Conservation (phyloP, 1,139 yeast species). For the Suhomyces coccinellae region DNA sequence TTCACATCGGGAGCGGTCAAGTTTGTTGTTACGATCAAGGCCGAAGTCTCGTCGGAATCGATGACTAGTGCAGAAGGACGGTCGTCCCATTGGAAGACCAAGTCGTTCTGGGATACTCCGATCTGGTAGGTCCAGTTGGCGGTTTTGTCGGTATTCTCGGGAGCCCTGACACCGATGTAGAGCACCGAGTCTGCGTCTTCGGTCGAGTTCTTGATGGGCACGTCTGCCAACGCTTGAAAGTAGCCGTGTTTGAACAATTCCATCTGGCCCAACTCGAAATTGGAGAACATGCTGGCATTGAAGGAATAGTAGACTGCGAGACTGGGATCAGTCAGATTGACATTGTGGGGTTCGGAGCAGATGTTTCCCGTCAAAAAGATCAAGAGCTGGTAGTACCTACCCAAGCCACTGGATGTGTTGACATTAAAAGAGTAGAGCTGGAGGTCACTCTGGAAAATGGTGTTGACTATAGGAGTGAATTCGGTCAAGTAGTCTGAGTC, state of each 20-base stretch:
- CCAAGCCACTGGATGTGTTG: slow-evolving; percentile 47
- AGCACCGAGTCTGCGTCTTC: slow-evolving; percentile 24
- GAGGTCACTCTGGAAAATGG: slow-evolving; percentile 39
- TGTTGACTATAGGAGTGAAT: slow-evolving; percentile 44
- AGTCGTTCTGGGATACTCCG: slow-evolving; percentile 66
- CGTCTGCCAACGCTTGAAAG: slow-evolving; percentile 54
- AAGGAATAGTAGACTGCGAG: slow-evolving; percentile 53
- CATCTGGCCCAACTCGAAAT: slow-evolving; percentile 35
- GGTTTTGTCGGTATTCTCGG: slow-evolving; percentile 37
- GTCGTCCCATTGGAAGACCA: slow-evolving; percentile 71
- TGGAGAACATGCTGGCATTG: slow-evolving; percentile 39
- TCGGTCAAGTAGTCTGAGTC: slow-evolving; percentile 36
- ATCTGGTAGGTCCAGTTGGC: slow-evolving; percentile 62
- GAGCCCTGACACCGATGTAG: slow-evolving; percentile 52
- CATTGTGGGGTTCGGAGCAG: slow-evolving; percentile 48
- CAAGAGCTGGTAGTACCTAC: slow-evolving; percentile 52
- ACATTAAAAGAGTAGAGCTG: slow-evolving; percentile 49
- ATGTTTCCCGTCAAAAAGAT: slow-evolving; percentile 62
- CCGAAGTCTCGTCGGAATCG: slow-evolving; percentile 74
- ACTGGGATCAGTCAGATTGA: slow-evolving; percentile 32
- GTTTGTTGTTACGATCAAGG: slow-evolving; percentile 66
- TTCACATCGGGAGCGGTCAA: slow-evolving; percentile 33
- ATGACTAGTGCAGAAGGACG: slow-evolving; percentile 59
- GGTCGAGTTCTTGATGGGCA: slow-evolving; percentile 23
- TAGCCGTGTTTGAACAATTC: slow-evolving; percentile 48